Conservation (phyloP, 768 basidiomycete genomes). For the Tylopilus sp. region DNA sequence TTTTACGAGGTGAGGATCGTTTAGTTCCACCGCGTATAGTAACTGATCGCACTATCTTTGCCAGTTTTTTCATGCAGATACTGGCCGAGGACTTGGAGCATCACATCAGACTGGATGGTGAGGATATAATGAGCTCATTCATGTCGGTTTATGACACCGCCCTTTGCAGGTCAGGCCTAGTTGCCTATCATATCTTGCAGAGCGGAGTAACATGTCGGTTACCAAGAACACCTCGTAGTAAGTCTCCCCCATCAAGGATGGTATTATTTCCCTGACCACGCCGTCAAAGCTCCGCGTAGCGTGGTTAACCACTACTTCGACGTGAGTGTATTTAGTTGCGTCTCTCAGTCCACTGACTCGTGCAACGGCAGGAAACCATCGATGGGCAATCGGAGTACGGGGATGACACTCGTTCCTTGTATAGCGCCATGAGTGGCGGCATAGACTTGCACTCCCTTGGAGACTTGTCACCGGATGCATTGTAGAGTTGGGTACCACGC, state of each 20-base stretch:
- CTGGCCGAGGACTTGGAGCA: conserved; percentile 89
- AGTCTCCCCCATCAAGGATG: conserved; percentile 28
- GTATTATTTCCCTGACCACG: conserved; percentile 4
- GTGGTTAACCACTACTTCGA: conserved; percentile 93
- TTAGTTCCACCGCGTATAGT: background rate
- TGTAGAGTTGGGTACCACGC: conserved; percentile 34
- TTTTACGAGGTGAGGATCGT: conserved; percentile 75
- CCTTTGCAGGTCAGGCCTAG: conserved; percentile 70
- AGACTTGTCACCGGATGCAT: conserved; percentile 69
- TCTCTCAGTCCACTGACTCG: background rate
- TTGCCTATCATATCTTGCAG: conserved; percentile 89
- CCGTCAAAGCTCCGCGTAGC: conserved; percentile 70
- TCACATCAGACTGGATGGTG: conserved; percentile 99
- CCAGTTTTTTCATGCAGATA: conserved; percentile 94
- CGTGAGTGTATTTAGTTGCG: conserved; percentile 42
- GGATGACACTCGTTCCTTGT: conserved; percentile 62
- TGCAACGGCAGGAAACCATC: conserved; percentile 57
- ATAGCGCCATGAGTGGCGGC: conserved; percentile 57
- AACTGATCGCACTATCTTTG: background rate
- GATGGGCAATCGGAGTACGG: conserved; percentile 71
- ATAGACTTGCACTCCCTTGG: conserved; percentile 56
- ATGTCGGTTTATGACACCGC: background rate
- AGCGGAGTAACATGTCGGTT: conserved; percentile 85
- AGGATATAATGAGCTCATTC: conserved; percentile 14
- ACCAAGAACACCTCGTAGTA: conserved; percentile 92